phyloP scores from a whole-genome alignment of 2,329 filamentous ascomycete species.

The Phoma sp. region DNA sequence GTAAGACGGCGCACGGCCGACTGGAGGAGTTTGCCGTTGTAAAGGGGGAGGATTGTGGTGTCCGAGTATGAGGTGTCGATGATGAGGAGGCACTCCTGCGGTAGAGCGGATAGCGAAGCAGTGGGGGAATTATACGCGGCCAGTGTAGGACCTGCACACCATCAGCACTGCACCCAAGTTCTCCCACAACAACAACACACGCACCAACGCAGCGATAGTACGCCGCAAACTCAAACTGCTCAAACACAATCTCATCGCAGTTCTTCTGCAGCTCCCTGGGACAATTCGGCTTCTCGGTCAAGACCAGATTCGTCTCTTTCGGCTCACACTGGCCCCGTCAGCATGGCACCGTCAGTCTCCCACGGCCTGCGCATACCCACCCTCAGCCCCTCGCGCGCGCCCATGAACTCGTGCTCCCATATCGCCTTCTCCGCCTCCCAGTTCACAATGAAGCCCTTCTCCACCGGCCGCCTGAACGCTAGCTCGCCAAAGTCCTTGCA shows the following conservation, averaged over 20 bases:
- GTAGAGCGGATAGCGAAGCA: conserved; percentile 55
- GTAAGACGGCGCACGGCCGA: conserved; percentile 83
- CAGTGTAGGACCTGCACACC: conserved; percentile 67
- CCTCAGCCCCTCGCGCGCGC: conserved; percentile 69
- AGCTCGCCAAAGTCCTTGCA: conserved; percentile 92
- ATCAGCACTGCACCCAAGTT: background rate
- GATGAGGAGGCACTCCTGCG: conserved; percentile 82
- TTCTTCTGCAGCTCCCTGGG: conserved; percentile 83
- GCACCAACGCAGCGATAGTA: conserved; percentile 78
- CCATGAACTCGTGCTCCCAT: conserved; percentile 89
- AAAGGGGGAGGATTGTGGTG: conserved; percentile 86
- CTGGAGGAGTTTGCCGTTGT: conserved; percentile 81
- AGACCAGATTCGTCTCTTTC: conserved; percentile 78
- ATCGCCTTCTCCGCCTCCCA: conserved; percentile 97
- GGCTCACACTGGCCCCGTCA: conserved; percentile 67
- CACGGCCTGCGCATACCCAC: conserved; percentile 37
- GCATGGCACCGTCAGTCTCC: background rate
- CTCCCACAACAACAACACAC: background rate
- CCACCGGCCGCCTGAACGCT: conserved; percentile 83
- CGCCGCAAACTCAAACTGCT: conserved; percentile 91
- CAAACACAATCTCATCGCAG: conserved; percentile 95
- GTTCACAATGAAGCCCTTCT: conserved; percentile 93
- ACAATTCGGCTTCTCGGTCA: conserved; percentile 86
- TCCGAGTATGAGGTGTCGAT: conserved; percentile 93
- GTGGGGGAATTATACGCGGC: conserved; percentile 74